Evolutionary conservation across 2,329 filamentous ascomycete genomes (phyloP), one percentile per base, ranked within the genome.

Genomic region (Phialophora expanda): DNA sequence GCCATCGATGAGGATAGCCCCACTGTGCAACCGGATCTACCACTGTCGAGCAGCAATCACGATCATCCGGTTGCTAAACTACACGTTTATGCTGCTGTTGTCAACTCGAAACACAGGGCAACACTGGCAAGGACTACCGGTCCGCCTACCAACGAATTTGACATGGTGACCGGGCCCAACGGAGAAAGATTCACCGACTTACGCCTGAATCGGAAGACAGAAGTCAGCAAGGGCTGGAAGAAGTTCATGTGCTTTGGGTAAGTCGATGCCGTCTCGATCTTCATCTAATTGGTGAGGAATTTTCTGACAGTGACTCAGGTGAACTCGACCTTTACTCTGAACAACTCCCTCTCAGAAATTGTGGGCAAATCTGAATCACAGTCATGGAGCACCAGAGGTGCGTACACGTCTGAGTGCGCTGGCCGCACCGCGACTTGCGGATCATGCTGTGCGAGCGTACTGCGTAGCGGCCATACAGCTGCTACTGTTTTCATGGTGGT

Each of bases 1-100:
- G 65, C 67, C 14, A 69, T 69, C 50, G 67, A 69, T 58, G 67
- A 69, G 20, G 58, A 67, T 24, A 67, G 65, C 28, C 60, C 65
- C 14, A 60, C 34, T 24, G 56, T 69, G n/a, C 56, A 66, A 9
- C 67, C 67, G 2, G 67, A 69, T 55, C 53, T 64, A 12, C 56
- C 62, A 1, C 51, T 64, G 3, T 66, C 59, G 11, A 48, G 38
- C 24, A 46, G 62, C 38, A 67, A 62, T 20, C 60, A 66, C 30
- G 51, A 56, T 32, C 66, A 65, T 22, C 65, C 67, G 11, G 57
- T 67, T 14, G 44, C 65, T 5, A 65, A 64, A 61, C 57, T 69
- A 20, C 67, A 69, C 34, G 67, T 65, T 9, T 69, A 69, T 41
- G 56, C 67, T 14, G 64, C 65, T 14, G 50, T 60, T 7, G 54